These are phyloP conservation scores for Phanerodontia chrysosporium DNA, from an alignment of 768 basidiomycete genomes.

Conservation along the genomic window DNA sequence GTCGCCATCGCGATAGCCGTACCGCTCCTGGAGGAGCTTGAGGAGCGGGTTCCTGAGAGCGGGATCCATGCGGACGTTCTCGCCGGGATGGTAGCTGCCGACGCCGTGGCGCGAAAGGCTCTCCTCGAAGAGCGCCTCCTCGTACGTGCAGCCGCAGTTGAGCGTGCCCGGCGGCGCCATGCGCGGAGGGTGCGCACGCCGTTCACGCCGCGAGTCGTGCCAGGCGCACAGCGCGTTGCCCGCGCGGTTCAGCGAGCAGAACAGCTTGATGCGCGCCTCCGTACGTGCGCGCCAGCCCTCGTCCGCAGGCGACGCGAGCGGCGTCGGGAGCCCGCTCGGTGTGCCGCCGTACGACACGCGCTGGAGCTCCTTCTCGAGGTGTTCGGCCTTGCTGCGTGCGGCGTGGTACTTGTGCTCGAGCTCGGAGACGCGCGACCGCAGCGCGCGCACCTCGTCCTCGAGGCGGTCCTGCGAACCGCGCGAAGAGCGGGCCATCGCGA, in stretches of 20 bases:
- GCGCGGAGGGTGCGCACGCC: conserved; percentile 70
- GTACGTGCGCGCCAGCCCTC: conserved; percentile 70
- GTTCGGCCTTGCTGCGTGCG: conserved; percentile 41
- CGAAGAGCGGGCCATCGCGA: conserved; percentile 19
- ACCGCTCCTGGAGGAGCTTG: conserved; percentile 64
- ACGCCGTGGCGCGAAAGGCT: conserved; percentile 74
- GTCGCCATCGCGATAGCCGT: conserved; percentile 79
- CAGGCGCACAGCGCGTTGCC: conserved; percentile 87
- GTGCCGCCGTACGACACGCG: conserved; percentile 14
- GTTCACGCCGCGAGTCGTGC: conserved; percentile 86
- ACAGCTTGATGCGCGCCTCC: conserved; percentile 62
- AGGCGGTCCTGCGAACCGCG: conserved; percentile 22
- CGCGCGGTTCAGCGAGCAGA: conserved; percentile 81
- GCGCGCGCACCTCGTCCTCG: conserved; percentile 49
- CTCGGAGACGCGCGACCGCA: conserved; percentile 57
- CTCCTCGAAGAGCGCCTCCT: conserved; percentile 85
- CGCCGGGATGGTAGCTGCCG: conserved; percentile 80
- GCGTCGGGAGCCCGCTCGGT: conserved; percentile 26
- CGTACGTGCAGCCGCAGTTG: conserved; percentile 83
- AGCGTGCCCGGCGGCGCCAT: conserved; percentile 75
- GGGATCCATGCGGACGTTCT: conserved; percentile 85
- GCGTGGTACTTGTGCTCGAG: conserved; percentile 58
- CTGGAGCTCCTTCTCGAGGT: conserved; percentile 45
- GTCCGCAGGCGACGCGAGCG: conserved; percentile 34
- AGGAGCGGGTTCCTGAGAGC: conserved; percentile 79